Evolutionary conservation across 139 green algal species (phyloP), one percentile per base, ranked within the genome.

Genomic region (Tetradesmus obliquus): DNA sequence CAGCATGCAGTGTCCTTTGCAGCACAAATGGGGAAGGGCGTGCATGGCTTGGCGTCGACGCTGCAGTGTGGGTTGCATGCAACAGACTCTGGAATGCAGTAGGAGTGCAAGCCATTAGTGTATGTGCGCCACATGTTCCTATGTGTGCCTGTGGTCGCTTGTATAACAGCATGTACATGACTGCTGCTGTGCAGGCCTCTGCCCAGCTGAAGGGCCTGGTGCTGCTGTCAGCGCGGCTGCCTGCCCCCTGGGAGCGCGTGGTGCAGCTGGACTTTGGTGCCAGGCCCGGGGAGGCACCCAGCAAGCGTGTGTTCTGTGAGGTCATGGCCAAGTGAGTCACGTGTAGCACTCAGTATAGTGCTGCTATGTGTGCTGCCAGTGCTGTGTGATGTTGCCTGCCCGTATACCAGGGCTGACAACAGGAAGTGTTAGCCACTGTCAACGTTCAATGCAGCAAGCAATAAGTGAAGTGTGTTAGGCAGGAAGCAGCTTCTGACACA

Each of bases 171-270:
- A 66, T 13, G 57, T 66, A 9, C 57, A 13, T 66, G 57, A 5
- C 66, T 76, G 66, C 66, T n/a, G 15, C 15, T 76, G 3, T 12
- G 53, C 55, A 82, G 57, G 93, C 79, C 51, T 60, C 19, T 57
- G 51, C 15, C 1, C 88, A 89, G 72, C 94, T 98, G 24, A 82
- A 79, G 9, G 95, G 96, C 22, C 92, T 96, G 71, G 94, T 98
- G 85, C 93, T 98, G 72, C 62, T 94, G 19, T 89, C 90, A 19
- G 95, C 90, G 15, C 51, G 3, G 53, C 76, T 99, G 83, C 95
- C 97, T 71, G 84, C 90, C 6, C 32, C 94, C 0, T 99, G 96
- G 93, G 97, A 99, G 93, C 94, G 97, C 3, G 94, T 98, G 54
- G 90, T 96, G 58, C 54, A 90, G 60, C 94, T 99, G 79, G 80